A percentile compares a stretch with the other conserved stretches of the same genome.
phyloP scores from a whole-genome alignment of 176 grass and related monocot genomes.

The Oryza nivara region DNA sequence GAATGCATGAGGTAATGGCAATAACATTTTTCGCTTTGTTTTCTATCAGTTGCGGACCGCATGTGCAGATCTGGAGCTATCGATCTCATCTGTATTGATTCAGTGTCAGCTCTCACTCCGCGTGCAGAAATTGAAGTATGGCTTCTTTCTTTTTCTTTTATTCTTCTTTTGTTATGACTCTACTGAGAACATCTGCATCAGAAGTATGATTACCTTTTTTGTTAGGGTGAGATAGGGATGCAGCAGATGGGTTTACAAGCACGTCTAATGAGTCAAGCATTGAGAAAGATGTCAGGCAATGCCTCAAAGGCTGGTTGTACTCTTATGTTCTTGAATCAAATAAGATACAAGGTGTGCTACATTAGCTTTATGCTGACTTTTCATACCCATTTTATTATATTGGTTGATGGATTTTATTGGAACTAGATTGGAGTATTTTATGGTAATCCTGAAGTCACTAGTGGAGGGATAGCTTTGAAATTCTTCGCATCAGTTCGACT shows the following conservation, averaged over 20 bases:
- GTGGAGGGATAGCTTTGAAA: conserved; percentile 96
- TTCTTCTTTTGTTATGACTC: background rate
- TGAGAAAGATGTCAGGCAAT: conserved; percentile 99
- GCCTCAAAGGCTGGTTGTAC: conserved; percentile 99
- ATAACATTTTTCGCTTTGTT: conserved; percentile 9
- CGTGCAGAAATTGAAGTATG: conserved; percentile 94
- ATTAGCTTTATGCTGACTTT: conserved; percentile 24
- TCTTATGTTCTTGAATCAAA: conserved; percentile 99
- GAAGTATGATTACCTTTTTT: conserved; percentile 18
- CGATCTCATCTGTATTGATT: conserved; percentile 97
- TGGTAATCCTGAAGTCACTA: conserved; percentile 99
- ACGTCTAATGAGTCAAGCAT: conserved; percentile 98
- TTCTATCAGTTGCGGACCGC: conserved; percentile 84
- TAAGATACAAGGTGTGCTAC: conserved; percentile 90
- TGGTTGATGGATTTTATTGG: conserved; percentile 35
- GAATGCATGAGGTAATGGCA: background rate
- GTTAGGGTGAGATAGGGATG: conserved; percentile 97
- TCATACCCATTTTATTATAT: conserved; percentile 34
- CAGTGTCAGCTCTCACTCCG: conserved; percentile 95
- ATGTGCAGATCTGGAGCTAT: conserved; percentile 99
- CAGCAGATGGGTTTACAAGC: conserved; percentile 98
- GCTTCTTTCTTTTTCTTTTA: conserved; percentile 22
- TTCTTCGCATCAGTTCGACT: conserved; percentile 99
- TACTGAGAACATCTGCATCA: conserved; percentile 20
- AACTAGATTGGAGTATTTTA: conserved; percentile 97